phyloP scores from a whole-genome alignment of 441 rosid species.

The Adansonia gregorii region DNA sequence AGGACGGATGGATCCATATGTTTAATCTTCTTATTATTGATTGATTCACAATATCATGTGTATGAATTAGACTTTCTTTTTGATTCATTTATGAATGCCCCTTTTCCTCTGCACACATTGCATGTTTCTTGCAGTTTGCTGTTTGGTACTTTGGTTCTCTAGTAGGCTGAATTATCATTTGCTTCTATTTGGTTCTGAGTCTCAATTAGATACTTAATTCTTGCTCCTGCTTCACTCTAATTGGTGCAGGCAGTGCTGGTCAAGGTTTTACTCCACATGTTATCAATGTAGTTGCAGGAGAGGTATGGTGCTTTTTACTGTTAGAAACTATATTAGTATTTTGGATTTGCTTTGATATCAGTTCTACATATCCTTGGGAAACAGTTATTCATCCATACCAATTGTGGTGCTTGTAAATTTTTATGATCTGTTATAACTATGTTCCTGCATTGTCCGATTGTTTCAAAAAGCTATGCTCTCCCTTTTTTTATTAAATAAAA shows the following conservation, averaged over 20 bases:
- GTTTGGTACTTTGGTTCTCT: background rate
- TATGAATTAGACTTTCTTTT: background rate
- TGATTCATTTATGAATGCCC: background rate
- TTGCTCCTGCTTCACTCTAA: constrained; percentile 24
- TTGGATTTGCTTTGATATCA: background rate
- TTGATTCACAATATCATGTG: background rate
- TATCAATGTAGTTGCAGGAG: constrained; percentile 76
- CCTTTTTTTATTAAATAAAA: background rate
- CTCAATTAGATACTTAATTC: constrained; percentile 15
- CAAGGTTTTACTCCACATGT: constrained; percentile 88
- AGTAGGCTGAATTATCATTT: background rate
- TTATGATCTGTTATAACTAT: background rate
- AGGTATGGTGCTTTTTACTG: constrained; percentile 55
- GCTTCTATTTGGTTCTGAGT: background rate
- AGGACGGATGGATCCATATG: background rate
- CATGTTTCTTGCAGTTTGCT: background rate
- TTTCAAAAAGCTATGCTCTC: background rate
- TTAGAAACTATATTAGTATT: background rate
- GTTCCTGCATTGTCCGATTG: background rate
- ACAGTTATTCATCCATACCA: background rate
- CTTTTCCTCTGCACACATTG: background rate
- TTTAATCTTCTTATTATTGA: background rate
- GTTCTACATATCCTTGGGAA: background rate
- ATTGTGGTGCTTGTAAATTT: background rate
- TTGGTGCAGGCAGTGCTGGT: constrained; percentile 69